phyloP scores from a whole-genome alignment of 495 filamentous ascomycete species.

The Penicillium steckii region DNA sequence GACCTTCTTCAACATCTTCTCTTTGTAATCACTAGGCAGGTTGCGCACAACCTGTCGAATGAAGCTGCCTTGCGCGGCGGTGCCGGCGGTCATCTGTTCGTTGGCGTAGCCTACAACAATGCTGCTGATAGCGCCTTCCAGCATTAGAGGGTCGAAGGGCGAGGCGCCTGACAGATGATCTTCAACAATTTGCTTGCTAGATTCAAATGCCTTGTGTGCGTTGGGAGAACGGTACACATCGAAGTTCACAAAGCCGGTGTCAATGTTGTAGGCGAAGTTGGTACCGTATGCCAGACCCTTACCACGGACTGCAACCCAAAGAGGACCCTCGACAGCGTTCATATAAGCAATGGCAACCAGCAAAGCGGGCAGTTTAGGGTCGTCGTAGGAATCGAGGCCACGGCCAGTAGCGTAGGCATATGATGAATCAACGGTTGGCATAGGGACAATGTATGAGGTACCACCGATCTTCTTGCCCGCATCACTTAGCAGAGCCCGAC shows the following conservation, averaged over 20 bases:
- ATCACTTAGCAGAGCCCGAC: conserved; percentile 62
- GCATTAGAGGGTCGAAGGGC: conserved; percentile 72
- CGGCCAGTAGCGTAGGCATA: conserved; percentile 73
- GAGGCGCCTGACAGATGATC: conserved; percentile 59
- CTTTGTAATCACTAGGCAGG: conserved; percentile 75
- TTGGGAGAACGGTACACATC: conserved; percentile 87
- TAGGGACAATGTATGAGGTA: conserved; percentile 76
- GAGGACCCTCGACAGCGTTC: conserved; percentile 87
- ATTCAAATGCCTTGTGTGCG: conserved; percentile 79
- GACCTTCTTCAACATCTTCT: conserved; percentile 72
- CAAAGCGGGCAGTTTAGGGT: conserved; percentile 77
- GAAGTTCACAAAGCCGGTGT: conserved; percentile 77
- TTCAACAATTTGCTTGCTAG: conserved; percentile 71
- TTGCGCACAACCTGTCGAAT: conserved; percentile 74
- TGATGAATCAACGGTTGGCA: conserved; percentile 91
- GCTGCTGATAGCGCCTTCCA: conserved; percentile 87
- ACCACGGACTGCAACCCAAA: conserved; percentile 90
- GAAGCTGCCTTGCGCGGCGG: conserved; percentile 79
- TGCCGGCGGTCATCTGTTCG: conserved; percentile 77
- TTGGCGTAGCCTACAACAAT: conserved; percentile 84
- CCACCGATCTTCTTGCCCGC: conserved; percentile 71
- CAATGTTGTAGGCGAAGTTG: conserved; percentile 68
- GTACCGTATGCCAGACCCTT: conserved; percentile 90
- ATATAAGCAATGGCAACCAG: conserved; percentile 88
- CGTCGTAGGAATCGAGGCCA: conserved; percentile 70